Conservation (phyloP, 2,329 filamentous ascomycete species). For the Ophiocordyceps sinensis region DNA sequence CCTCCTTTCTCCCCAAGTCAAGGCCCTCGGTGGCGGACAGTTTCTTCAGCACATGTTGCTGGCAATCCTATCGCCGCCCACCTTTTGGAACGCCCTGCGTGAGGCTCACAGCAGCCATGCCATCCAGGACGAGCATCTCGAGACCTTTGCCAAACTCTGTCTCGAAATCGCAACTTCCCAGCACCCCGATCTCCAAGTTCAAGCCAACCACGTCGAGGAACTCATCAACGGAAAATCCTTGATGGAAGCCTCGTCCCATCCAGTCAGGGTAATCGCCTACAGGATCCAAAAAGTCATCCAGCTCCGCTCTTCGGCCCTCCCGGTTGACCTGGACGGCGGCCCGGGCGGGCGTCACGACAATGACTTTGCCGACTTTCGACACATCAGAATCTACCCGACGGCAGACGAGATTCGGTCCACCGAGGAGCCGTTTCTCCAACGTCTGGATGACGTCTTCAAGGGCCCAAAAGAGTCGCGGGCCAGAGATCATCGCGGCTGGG, state of each 20-base stretch:
- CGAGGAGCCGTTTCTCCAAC: conserved; percentile 39
- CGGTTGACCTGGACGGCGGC: conserved; percentile 3
- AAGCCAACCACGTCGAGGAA: conserved; percentile 7
- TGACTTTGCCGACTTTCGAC: conserved; percentile 45
- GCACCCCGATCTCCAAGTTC: not conserved
- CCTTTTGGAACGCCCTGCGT: conserved; percentile 4
- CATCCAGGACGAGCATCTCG: not conserved
- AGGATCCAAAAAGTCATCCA: conserved; percentile 24
- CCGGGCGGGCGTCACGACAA: conserved; percentile 64
- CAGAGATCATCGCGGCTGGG: conserved; percentile 47
- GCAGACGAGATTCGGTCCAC: conserved; percentile 44
- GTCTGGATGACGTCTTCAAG: conserved; percentile 32
- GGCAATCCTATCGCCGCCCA: conserved; percentile 4
- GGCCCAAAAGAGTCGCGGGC: conserved; percentile 21
- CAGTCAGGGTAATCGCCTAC: conserved; percentile 15
- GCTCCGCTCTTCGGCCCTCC: conserved; percentile 9
- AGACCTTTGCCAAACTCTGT: conserved; percentile 7
- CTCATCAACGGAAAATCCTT: conserved; percentile 11
- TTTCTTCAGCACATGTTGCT: conserved; percentile 4
- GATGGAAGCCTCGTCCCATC: conserved; percentile 9
- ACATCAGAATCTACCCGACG: conserved; percentile 52
- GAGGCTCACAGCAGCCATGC: not conserved
- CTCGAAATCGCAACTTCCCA: conserved; percentile 4
- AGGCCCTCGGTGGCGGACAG: conserved; percentile 3
- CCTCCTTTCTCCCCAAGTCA: conserved; percentile 1